Percentiles rank a stretch among this genome's conserved stretches.
Conservation (phyloP, 331 rosid species). For the Erythrophleum ivorense region DNA sequence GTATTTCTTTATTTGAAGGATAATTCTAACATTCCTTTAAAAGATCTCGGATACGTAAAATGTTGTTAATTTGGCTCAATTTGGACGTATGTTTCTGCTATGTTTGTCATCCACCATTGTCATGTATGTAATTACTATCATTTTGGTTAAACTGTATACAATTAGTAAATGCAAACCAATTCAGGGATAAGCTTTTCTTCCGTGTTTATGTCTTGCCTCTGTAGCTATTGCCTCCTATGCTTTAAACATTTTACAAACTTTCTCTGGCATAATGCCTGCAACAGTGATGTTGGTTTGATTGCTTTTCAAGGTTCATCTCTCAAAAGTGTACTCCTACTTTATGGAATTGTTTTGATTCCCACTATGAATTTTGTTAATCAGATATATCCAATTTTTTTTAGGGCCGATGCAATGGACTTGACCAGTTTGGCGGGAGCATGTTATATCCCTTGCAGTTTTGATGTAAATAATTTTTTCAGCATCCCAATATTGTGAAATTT, state of each 20-base stretch:
- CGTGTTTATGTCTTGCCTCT: slow-evolving; percentile 1
- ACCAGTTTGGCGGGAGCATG: background rate
- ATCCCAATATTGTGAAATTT: background rate
- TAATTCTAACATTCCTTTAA: background rate
- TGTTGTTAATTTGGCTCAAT: background rate
- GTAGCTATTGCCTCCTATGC: background rate
- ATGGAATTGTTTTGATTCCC: too few relatives aligned
- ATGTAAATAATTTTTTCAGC: background rate
- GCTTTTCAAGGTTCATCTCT: too few relatives aligned
- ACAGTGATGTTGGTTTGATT: background rate
- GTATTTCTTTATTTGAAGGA: slow-evolving; percentile 12
- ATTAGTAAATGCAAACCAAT: background rate
- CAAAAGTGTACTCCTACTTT: too few relatives aligned
- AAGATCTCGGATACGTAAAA: background rate
- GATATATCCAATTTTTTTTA: background rate
- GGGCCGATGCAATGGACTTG: background rate
- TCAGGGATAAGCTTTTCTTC: background rate
- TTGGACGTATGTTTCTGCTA: slow-evolving; percentile 12
- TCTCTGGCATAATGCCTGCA: background rate
- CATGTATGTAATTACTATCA: background rate
- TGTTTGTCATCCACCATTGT: background rate
- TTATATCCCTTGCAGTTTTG: background rate
- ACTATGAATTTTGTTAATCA: background rate
- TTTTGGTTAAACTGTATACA: background rate
- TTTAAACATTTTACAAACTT: slow-evolving; percentile 19